Evolutionary conservation across 1,284 basidiomycete genomes (phyloP), one percentile per base, ranked within the genome.

Genomic region (Rhodotorula sp.): DNA sequence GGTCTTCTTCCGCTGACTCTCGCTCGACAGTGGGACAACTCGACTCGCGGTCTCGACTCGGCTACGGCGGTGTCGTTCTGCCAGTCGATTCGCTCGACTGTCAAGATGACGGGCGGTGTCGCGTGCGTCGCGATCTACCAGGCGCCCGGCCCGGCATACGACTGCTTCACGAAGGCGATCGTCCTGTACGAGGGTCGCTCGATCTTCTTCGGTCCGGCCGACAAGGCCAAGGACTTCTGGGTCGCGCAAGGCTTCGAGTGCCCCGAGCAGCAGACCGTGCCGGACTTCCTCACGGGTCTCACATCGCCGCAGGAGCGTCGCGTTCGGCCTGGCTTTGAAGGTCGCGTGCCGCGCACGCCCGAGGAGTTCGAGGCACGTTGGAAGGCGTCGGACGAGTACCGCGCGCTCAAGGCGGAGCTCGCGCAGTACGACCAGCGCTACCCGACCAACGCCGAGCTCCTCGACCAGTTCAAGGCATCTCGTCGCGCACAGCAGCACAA

Each of bases 161-260:
- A 87, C n/a, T 48, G 57, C 62, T 90, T 91, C 70, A 87, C 90
- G 83, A 89, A 81, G 78, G 88, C 83, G 45, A 72, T 77, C 70
- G 87, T 96, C 34, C 83, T 95, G 58, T 89, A 92, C 81, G 84
- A 91, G 80, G 92, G 93, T 21, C 88, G 87, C 64, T 59, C 91
- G 80, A 91, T 91, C 49, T 95, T 88, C 85, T 92, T 88, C 79
- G 92, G 92, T 8, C 87, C 88, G 10, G 85, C 87, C 1, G 82
- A 82, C 82, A 85, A 88, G 66, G 93, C 93, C 41, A 89, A 91
- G 62, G 83, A 84, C 7, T 94, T 91, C 82, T 93, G 93, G 77
- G 85, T 90, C 78, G 81, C 84, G 59, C 84, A 93, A 68, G 93
- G 93, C 19, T 95, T 88, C 83, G 85, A 88, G 45, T 78, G 74